Evolutionary conservation across 495 filamentous ascomycete species (phyloP).

Genomic region (Penicillium tannophilum): DNA sequence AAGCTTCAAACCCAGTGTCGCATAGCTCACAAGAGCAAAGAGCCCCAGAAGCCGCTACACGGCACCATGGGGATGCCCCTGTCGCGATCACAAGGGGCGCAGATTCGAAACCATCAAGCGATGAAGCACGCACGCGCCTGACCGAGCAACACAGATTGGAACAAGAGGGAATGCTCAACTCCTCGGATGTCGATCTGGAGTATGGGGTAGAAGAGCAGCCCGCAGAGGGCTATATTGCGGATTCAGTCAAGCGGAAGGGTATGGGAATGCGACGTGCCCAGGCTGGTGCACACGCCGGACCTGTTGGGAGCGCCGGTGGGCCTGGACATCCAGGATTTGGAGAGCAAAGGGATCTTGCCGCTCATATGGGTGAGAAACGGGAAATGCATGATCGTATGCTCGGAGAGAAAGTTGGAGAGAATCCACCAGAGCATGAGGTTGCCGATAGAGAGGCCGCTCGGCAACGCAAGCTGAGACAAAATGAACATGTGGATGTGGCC

Average conservation of each 20-base stretch:
- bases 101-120: slow-evolving; percentile 40
- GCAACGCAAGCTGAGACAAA: slow-evolving; percentile 31
- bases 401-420: slow-evolving; percentile 33
- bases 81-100: slow-evolving; percentile 39
- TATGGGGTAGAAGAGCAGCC: slow-evolving; percentile 59
- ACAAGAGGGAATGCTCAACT: slow-evolving; percentile 19
- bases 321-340: slow-evolving; percentile 38
- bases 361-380: slow-evolving; percentile 49
- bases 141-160: slow-evolving; percentile 19
- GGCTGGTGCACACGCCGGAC: slow-evolving; percentile 39
- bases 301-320: slow-evolving; percentile 32
- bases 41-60: slow-evolving; percentile 26
- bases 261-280: slow-evolving; percentile 40
- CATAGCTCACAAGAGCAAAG: slow-evolving; percentile 52
- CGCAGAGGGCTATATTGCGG: slow-evolving; percentile 57
- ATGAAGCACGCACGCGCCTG: slow-evolving; percentile 31
- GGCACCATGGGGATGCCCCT: slow-evolving; percentile 34
- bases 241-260: slow-evolving; percentile 44
- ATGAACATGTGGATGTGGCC: slow-evolving; percentile 35
- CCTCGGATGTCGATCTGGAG: slow-evolving; percentile 42
- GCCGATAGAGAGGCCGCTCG: slow-evolving; percentile 34
- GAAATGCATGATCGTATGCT: slow-evolving; percentile 47
- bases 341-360: slow-evolving; percentile 38
- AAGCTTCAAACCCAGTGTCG: slow-evolving; percentile 50
- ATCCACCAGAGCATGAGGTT: slow-evolving; percentile 24